phyloP scores from a whole-genome alignment of 495 filamentous ascomycete genomes.

The Immersiella caudata region DNA sequence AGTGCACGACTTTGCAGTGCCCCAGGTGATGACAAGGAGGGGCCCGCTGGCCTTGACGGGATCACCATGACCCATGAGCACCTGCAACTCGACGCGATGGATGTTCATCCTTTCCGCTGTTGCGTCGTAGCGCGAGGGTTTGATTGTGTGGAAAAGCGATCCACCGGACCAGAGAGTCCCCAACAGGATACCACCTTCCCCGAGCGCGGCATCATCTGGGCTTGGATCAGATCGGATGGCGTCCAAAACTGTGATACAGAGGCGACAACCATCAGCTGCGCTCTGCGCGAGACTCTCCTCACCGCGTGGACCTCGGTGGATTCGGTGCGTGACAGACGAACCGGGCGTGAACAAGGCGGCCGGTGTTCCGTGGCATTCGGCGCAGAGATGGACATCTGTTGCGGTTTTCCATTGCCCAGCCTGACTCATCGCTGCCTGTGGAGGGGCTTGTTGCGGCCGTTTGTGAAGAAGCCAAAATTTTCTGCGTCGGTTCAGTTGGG shows the following conservation, averaged over 20 bases:
- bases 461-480: too few species aligned
- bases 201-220: neutral
- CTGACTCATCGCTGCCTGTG: conserved; percentile 3
- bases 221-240: neutral
- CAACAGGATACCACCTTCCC: neutral
- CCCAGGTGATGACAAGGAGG: conserved; percentile 8
- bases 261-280: neutral
- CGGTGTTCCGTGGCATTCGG: conserved; percentile 1
- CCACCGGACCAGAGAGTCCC: neutral
- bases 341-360: neutral
- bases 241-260: conserved; percentile 3
- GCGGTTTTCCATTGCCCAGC: neutral
- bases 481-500: neutral
- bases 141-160: conserved; percentile 1
- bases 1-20: neutral
- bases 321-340: conserved; percentile 5
- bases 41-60: neutral
- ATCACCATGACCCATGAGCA: neutral
- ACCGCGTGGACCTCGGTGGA: neutral
- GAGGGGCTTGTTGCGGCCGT: neutral
- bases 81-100: neutral
- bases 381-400: neutral
- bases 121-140: conserved; percentile 6
- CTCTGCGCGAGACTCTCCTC: conserved; percentile 4
- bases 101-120: neutral